A percentile compares a stretch with the other conserved stretches of the same genome.
phyloP scores from a whole-genome alignment of 2,329 filamentous ascomycete genomes.

The Coniochaeta prunicola region DNA sequence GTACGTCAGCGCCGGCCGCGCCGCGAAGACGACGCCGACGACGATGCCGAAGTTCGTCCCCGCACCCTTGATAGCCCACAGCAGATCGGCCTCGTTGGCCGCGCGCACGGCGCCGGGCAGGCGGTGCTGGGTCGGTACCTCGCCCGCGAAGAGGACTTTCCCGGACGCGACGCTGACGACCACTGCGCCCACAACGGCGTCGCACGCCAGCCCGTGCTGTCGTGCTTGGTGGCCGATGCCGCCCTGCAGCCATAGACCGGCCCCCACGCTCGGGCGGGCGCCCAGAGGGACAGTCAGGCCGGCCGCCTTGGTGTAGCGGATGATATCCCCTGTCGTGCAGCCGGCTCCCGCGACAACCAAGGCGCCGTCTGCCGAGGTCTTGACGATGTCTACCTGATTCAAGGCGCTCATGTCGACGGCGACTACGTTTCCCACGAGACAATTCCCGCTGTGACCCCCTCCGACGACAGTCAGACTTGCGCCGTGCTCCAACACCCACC shows the following conservation, averaged over 20 bases:
- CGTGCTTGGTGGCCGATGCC: slow-evolving; percentile 55
- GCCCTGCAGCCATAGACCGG: slow-evolving; percentile 57
- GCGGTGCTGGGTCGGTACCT: slow-evolving; percentile 36
- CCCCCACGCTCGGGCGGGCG: slow-evolving; percentile 54
- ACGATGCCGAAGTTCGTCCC: slow-evolving; percentile 55
- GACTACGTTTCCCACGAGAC: slow-evolving; percentile 42
- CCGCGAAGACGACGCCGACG: slow-evolving; percentile 42
- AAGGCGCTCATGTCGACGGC: slow-evolving; percentile 53
- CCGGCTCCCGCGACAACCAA: slow-evolving; percentile 47
- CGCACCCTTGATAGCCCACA: slow-evolving; percentile 53
- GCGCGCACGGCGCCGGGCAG: slow-evolving; percentile 32
- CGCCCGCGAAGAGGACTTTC: slow-evolving; percentile 41
- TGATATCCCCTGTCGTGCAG: slow-evolving; percentile 47
- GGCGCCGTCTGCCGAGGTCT: slow-evolving; percentile 16
- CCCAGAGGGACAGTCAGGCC: slow-evolving; percentile 53
- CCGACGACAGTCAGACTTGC: slow-evolving; percentile 43
- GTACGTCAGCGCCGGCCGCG: slow-evolving; percentile 34
- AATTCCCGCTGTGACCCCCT: slow-evolving; percentile 55
- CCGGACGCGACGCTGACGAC: slow-evolving; percentile 43
- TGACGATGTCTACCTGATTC: slow-evolving; percentile 35
- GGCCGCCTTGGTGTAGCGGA: slow-evolving; percentile 34
- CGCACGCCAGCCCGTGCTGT: slow-evolving; percentile 49
- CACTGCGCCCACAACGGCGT: slow-evolving; percentile 53
- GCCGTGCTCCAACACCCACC: slow-evolving; percentile 43
- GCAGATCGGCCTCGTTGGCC: slow-evolving; percentile 39